Conservation (phyloP, 2,329 filamentous ascomycete genomes). For the Alternaria arborescens region DNA sequence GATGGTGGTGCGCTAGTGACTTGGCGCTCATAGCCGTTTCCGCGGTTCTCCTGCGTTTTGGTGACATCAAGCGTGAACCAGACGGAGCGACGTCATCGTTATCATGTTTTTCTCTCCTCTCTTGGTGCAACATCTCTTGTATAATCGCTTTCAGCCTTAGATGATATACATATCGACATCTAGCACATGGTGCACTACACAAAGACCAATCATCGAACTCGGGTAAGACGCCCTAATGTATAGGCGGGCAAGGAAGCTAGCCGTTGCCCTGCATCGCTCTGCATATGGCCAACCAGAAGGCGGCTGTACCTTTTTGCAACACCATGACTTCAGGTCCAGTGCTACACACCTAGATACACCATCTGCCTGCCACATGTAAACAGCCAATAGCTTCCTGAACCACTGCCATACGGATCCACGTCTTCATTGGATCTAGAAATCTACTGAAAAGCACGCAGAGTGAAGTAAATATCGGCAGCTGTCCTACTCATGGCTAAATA, state of each 20-base stretch:
- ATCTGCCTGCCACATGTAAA: neutral
- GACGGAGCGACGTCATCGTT: constrained; percentile 9
- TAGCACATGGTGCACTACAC: neutral
- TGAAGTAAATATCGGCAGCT: neutral
- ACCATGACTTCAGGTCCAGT: neutral
- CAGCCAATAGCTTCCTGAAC: neutral
- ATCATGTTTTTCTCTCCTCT: neutral
- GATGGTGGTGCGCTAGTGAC: constrained; percentile 7
- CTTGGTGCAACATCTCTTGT: neutral
- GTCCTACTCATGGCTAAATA: neutral
- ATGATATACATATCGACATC: neutral
- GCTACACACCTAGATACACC: neutral
- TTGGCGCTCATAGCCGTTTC: constrained; percentile 3
- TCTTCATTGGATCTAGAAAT: too few relatives aligned
- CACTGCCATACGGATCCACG: neutral
- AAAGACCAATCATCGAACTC: neutral
- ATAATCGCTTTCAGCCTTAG: neutral
- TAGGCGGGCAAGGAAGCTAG: neutral
- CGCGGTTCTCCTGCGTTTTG: neutral
- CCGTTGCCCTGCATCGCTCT: neutral
- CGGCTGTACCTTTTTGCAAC: constrained; percentile 7
- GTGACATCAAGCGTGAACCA: neutral
- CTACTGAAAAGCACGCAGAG: neutral
- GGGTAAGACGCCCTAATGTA: neutral
- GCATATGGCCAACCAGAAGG: neutral